These are phyloP conservation scores for Solanum aculeatissimum DNA, from an alignment of 305 asterid genomes.

Conservation along the genomic window DNA sequence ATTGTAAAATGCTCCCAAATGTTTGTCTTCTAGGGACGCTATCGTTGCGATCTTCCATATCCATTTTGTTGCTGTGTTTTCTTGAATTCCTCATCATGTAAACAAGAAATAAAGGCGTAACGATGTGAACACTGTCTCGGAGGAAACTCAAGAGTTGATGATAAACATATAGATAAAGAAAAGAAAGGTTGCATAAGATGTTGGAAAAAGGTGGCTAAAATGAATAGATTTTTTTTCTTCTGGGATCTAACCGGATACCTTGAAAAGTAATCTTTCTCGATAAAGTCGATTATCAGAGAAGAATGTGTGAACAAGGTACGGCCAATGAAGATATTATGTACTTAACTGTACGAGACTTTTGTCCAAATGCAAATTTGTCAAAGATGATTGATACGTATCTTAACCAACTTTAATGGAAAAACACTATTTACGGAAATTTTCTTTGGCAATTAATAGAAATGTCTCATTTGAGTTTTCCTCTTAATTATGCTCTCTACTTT, in stretches of 20 bases:
- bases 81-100: not conserved
- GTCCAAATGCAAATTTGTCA: not conserved
- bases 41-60: not conserved
- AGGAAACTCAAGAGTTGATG: not conserved
- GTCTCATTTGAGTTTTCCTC: not conserved
- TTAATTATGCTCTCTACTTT: not conserved
- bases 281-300: not conserved
- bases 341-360: not conserved
- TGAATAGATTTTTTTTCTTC: too few species aligned
- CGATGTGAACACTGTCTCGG: not conserved
- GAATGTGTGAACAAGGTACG: not conserved
- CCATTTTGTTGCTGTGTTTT: not conserved
- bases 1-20: not conserved
- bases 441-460: not conserved
- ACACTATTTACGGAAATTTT: not conserved
- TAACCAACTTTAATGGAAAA: not conserved
- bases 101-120: not conserved
- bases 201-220: too few species aligned
- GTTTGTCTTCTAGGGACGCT: not conserved
- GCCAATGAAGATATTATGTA: not conserved
- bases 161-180: not conserved
- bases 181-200: not conserved
- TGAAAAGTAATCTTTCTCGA: too few species aligned
- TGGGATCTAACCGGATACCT: too few species aligned
- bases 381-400: not conserved